Conservation (phyloP, 2,329 filamentous ascomycete species). For the Penicillium sp. region DNA sequence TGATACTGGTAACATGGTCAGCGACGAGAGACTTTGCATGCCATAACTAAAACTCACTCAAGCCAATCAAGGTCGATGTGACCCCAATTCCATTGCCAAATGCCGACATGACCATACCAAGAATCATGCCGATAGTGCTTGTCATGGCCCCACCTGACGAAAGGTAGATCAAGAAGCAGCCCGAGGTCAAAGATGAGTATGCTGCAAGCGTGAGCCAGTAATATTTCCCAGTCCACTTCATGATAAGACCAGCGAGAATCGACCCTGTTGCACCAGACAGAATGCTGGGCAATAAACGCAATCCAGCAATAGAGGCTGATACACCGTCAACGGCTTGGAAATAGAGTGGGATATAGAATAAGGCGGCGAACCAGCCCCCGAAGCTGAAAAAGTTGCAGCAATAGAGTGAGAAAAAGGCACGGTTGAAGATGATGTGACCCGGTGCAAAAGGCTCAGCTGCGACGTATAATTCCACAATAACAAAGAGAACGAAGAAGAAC, state of each 20-base stretch:
- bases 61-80: conserved; percentile 69
- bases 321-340: conserved; percentile 71
- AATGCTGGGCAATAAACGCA: conserved; percentile 68
- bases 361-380: conserved; percentile 57
- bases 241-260: conserved; percentile 64
- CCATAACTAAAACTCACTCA: conserved; percentile 49
- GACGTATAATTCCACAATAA: conserved; percentile 67
- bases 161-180: conserved; percentile 58
- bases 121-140: conserved; percentile 54
- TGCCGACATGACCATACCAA: conserved; percentile 57
- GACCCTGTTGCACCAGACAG: conserved; percentile 63
- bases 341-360: conserved; percentile 77
- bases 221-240: conserved; percentile 70
- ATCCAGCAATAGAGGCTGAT: conserved; percentile 63
- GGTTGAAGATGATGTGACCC: conserved; percentile 69
- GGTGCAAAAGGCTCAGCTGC: conserved; percentile 74
- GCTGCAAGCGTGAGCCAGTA: conserved; percentile 66
- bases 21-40: neutral
- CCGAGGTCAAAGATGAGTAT: conserved; percentile 56
- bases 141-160: conserved; percentile 56
- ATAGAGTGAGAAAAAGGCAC: conserved; percentile 66
- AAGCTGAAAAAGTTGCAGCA: conserved; percentile 72
- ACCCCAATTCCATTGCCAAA: conserved; percentile 63
- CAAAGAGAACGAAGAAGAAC: conserved; percentile 65
- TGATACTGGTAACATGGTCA: conserved; percentile 52